A percentile compares a stretch with the other conserved stretches of the same genome.
Conservation (phyloP, 257 asterid genomes). For the Penstemon newberryi region DNA sequence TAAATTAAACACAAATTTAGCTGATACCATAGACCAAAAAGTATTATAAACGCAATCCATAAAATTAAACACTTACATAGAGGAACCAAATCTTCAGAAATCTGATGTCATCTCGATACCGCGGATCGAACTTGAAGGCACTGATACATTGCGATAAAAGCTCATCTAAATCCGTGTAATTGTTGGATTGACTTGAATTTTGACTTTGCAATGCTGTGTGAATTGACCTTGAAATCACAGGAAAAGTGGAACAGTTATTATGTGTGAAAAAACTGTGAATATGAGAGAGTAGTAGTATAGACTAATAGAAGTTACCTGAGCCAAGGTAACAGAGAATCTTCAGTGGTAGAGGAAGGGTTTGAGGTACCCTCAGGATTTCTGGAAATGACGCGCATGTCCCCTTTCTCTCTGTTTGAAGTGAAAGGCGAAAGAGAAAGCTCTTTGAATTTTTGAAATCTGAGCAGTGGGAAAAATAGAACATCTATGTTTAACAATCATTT, state of each 20-base stretch:
- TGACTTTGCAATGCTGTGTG: constrained; percentile 36
- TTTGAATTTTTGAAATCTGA: constrained; percentile 30
- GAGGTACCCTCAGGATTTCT: constrained; percentile 24
- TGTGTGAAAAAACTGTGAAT: neutral
- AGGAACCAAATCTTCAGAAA: constrained; percentile 93
- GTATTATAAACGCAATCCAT: neutral
- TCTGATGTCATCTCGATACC: constrained; percentile 73
- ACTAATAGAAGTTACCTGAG: constrained; percentile 43
- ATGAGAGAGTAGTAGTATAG: neutral
- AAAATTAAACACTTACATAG: constrained; percentile 45
- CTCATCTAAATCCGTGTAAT: constrained; percentile 40
- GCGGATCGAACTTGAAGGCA: constrained; percentile 64
- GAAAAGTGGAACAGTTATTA: constrained; percentile 17
- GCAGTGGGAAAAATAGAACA: constrained; percentile 31
- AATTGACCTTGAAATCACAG: constrained; percentile 46
- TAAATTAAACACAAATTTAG: neutral
- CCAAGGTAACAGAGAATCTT: constrained; percentile 70
- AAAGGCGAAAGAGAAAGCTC: constrained; percentile 2
- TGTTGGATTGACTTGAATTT: constrained; percentile 28
- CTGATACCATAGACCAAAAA: neutral
- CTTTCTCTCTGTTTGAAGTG: constrained; percentile 22
- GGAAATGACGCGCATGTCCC: constrained; percentile 51
- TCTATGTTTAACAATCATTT: neutral
- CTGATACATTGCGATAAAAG: constrained; percentile 51
- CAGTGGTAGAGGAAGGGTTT: constrained; percentile 33